These are phyloP conservation scores for Pestalotiopsis sp. DNA, from an alignment of 2,329 filamentous ascomycete genomes.

Conservation along the genomic window DNA sequence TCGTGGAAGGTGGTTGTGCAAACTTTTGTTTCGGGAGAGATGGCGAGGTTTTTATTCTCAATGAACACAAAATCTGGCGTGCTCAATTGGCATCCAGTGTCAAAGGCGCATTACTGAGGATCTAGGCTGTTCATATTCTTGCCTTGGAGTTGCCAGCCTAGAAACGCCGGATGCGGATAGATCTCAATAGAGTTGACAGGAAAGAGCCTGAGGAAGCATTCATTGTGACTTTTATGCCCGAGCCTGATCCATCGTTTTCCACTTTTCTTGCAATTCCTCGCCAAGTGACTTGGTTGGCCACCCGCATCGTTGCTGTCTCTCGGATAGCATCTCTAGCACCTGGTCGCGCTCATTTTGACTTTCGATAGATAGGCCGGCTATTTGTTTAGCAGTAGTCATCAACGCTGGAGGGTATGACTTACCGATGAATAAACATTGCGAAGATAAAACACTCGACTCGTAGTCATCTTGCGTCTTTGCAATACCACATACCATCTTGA, in stretches of 20 bases:
- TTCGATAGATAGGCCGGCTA: neutral
- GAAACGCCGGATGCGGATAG: too few relatives aligned
- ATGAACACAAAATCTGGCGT: slow-evolving; percentile 46
- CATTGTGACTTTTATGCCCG: neutral
- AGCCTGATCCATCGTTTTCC: neutral
- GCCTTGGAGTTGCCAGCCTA: too few relatives aligned
- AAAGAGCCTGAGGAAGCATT: too few relatives aligned
- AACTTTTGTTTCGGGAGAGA: slow-evolving; percentile 51
- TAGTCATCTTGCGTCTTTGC: neutral
- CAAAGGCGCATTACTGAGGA: neutral
- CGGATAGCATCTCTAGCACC: neutral
- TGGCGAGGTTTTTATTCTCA: slow-evolving; percentile 48
- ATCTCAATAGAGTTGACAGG: too few relatives aligned
- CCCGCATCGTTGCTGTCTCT: neutral
- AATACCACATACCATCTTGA: neutral
- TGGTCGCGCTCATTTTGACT: neutral
- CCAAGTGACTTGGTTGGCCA: neutral
- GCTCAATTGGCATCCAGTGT: slow-evolving; percentile 29
- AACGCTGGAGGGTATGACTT: neutral
- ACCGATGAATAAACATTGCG: neutral
- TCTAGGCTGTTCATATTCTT: neutral
- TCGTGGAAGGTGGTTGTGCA: slow-evolving; percentile 41
- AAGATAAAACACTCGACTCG: neutral
- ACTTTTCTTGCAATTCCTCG: neutral
- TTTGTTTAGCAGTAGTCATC: neutral